Conservation (phyloP, 805 yeast species). For the Hanseniaspora mollemarum region DNA sequence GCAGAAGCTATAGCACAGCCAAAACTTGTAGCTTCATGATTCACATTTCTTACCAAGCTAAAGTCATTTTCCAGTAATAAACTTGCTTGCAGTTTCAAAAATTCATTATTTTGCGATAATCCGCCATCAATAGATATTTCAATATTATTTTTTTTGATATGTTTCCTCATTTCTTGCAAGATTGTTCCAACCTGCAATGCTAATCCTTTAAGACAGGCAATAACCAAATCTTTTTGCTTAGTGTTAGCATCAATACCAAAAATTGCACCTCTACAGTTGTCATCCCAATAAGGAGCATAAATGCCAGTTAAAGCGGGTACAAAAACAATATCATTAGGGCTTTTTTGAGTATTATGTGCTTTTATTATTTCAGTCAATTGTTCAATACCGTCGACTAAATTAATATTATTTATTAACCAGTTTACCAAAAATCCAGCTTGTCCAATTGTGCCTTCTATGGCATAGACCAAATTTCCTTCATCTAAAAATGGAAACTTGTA, state of each 20-base stretch:
- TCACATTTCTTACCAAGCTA: conserved; percentile 66
- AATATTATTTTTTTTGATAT: conserved; percentile 36
- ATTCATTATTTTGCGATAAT: conserved; percentile 80
- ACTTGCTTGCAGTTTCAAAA: conserved; percentile 89
- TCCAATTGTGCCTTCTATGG: conserved; percentile 90
- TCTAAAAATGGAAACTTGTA: conserved; percentile 71
- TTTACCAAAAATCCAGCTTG: conserved; percentile 91
- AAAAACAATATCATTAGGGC: conserved; percentile 84
- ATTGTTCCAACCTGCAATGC: conserved; percentile 90
- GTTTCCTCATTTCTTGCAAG: conserved; percentile 85
- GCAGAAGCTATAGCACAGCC: conserved; percentile 98
- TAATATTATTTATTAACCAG: conserved; percentile 86
- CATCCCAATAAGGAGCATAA: conserved; percentile 93
- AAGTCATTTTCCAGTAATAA: conserved; percentile 71
- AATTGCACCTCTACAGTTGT: conserved; percentile 83
- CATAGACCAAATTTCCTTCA: conserved; percentile 50
- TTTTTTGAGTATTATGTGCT: conserved; percentile 67
- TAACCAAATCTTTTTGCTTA: conserved; percentile 80
- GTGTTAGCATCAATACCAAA: conserved; percentile 89
- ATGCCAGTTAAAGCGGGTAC: conserved; percentile 92
- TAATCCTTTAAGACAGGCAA: conserved; percentile 92
- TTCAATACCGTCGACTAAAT: conserved; percentile 77
- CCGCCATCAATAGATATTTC: conserved; percentile 81
- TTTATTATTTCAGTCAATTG: conserved; percentile 78
- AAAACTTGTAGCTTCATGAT: conserved; percentile 83